Evolutionary conservation across 495 filamentous ascomycete genomes (phyloP), one percentile per base, ranked within the genome.

Genomic region (Penicillium diatomitis): DNA sequence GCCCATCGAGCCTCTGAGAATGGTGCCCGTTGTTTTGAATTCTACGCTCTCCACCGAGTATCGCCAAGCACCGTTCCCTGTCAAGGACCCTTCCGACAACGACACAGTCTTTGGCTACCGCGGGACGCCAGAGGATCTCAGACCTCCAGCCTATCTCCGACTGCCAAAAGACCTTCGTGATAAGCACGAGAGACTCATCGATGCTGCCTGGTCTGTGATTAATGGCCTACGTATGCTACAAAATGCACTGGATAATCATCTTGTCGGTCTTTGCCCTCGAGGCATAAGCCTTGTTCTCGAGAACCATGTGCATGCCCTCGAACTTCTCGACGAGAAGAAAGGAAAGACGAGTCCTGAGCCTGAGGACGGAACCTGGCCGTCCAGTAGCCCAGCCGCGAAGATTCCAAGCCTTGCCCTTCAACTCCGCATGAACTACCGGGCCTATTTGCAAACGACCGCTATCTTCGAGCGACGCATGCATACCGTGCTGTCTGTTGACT

Each of bases 241-340:
- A 38, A 0, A 30, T 10, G 4, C 31, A 2, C 42, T 43, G 38
- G 32, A 43, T 35, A 29, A 49, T 9, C 55, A 62, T 11, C 63
- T 50, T 49, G 36, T 39, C 32, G 44, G 41, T 32, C 46, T 66
- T 38, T 68, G 62, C 30, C 49, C 56, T 29, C 6, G 6, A 5
- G 12, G 32, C 3, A 5, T 9, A 4, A 32, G 40, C 10, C 6
- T 12, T 9, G 6, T 28, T 29, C 49, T 39, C 45, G 6, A 38
- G 11, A n/a, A 28, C 0, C 61, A 66, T 31, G 9, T n/a, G 8
- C 7, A 5, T 3, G 60, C 61, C 28, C 44, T 69, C 28, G 12
- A 50, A 4, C 57, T 69, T 29, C 40, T 52, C 8, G 37, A 37
- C 12, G 64, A 63, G 63, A 32, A 41, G 8, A 40, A 48, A 34